phyloP scores from a whole-genome alignment of 306 rosid species.

The Hippophae gyantsensis region DNA sequence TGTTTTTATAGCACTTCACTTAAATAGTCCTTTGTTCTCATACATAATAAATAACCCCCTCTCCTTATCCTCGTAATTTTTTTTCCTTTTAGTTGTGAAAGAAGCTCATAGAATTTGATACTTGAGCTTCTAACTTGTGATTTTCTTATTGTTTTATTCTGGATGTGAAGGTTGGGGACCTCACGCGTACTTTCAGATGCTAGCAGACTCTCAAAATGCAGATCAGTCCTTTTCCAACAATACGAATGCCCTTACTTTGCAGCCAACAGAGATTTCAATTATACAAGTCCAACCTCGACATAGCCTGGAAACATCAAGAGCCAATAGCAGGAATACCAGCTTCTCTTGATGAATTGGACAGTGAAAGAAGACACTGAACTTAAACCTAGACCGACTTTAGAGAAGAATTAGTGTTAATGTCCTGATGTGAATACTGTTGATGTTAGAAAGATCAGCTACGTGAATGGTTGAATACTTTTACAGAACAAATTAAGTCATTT shows the following conservation, averaged over 20 bases:
- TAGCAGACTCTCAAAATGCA: conserved; percentile 41
- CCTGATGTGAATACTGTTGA: conserved; percentile 25
- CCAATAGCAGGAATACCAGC: conserved; percentile 31
- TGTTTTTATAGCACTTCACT: too few species aligned
- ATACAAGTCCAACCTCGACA: conserved; percentile 29
- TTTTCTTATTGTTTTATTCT: neutral
- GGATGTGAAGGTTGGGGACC: conserved; percentile 75
- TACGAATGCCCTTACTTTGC: conserved; percentile 20
- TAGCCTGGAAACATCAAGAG: conserved; percentile 18
- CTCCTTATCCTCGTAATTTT: neutral
- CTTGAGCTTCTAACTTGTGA: neutral
- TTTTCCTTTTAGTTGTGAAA: neutral
- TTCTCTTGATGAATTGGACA: conserved; percentile 40
- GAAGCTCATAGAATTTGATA: too few species aligned
- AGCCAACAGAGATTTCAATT: conserved; percentile 36
- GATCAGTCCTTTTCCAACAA: conserved; percentile 22
- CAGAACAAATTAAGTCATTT: too few species aligned
- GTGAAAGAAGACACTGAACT: conserved; percentile 36
- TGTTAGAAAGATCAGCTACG: too few species aligned
- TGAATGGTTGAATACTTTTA: too few species aligned
- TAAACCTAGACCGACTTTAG: neutral
- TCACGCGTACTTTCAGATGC: conserved; percentile 69
- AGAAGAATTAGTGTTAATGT: conserved; percentile 18
- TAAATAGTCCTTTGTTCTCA: too few species aligned
- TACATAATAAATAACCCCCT: too few species aligned